Conservation (phyloP, 768 basidiomycete species). For the Rhizopogon salebrosus region DNA sequence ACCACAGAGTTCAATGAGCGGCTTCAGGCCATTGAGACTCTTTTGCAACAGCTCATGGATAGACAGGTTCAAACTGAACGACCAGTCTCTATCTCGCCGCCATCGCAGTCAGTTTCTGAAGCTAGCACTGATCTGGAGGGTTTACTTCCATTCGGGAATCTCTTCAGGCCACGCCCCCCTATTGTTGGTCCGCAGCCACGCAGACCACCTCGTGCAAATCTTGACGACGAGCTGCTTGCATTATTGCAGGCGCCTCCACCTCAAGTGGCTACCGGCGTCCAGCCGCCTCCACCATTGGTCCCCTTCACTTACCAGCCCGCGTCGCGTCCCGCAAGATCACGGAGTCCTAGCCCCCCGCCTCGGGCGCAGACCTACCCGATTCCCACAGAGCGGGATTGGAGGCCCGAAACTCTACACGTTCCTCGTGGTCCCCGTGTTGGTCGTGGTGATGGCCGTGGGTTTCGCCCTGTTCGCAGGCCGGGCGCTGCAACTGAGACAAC, state of each 20-base stretch:
- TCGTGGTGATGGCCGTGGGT: background rate
- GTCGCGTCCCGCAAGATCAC: conserved; percentile 31
- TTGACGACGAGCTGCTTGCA: conserved; percentile 58
- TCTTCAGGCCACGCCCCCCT: conserved; percentile 25
- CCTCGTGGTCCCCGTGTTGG: background rate
- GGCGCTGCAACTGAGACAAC: background rate
- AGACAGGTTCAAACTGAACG: conserved; percentile 6
- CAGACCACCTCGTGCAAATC: conserved; percentile 41
- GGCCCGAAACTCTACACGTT: conserved; percentile 14
- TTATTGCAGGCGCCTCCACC: conserved; percentile 46
- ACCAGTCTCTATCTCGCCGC: conserved; percentile 7
- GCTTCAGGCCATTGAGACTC: conserved; percentile 18
- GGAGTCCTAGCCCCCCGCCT: conserved; percentile 36
- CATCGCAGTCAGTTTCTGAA: conserved; percentile 25
- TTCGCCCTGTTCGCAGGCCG: background rate
- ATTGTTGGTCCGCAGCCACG: conserved; percentile 42
- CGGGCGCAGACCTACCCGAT: conserved; percentile 24
- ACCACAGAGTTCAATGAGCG: conserved; percentile 34
- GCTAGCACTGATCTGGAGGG: conserved; percentile 23
- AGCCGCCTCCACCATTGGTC: conserved; percentile 47
- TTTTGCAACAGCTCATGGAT: conserved; percentile 13
- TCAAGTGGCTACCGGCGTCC: conserved; percentile 33
- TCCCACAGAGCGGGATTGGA: conserved; percentile 15
- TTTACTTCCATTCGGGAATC: conserved; percentile 22
- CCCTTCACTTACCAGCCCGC: conserved; percentile 53